Conservation (phyloP, 1,284 basidiomycete genomes). For the Apiotrichum domesticum region DNA sequence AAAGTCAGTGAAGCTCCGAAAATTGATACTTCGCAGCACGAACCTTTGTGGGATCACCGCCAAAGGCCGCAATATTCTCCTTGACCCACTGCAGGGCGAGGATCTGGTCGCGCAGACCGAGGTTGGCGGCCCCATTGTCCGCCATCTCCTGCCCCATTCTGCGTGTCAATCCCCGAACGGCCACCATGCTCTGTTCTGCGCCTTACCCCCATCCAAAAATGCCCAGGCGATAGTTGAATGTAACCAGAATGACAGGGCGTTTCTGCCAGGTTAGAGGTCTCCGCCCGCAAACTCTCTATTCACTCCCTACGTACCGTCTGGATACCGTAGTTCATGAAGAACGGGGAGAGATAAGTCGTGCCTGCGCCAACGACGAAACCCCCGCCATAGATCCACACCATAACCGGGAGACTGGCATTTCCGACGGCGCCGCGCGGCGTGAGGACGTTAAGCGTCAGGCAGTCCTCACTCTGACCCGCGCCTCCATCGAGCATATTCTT, state of each 20-base stretch:
- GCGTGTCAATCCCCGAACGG: too few relatives aligned
- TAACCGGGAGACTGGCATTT: not conserved
- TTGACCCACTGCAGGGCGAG: constrained; percentile 52
- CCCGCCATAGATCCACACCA: constrained; percentile 33
- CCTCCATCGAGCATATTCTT: too few relatives aligned
- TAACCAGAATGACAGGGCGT: constrained; percentile 46
- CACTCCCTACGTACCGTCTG: not conserved
- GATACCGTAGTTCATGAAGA: too few relatives aligned
- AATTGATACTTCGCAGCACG: too few relatives aligned
- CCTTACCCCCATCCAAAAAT: constrained; percentile 44
- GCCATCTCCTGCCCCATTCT: constrained; percentile 33
- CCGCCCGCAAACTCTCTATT: not conserved
- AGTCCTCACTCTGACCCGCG: not conserved
- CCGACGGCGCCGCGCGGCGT: not conserved
- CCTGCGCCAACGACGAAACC: constrained; percentile 5
- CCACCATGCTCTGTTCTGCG: too few relatives aligned
- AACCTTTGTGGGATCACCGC: constrained; percentile 42
- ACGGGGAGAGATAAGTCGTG: too few relatives aligned
- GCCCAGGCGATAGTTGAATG: constrained; percentile 50
- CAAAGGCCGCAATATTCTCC: constrained; percentile 49
- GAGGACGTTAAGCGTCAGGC: not conserved
- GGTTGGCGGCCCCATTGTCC: constrained; percentile 37
- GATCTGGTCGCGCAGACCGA: constrained; percentile 48
- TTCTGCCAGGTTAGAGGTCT: constrained; percentile 10
- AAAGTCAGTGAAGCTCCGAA: constrained; percentile 7